Percentiles rank a stretch among this genome's conserved stretches.
Evolutionary conservation across 306 rosid genomes (phyloP).

Genomic region (Medicago arabica): DNA sequence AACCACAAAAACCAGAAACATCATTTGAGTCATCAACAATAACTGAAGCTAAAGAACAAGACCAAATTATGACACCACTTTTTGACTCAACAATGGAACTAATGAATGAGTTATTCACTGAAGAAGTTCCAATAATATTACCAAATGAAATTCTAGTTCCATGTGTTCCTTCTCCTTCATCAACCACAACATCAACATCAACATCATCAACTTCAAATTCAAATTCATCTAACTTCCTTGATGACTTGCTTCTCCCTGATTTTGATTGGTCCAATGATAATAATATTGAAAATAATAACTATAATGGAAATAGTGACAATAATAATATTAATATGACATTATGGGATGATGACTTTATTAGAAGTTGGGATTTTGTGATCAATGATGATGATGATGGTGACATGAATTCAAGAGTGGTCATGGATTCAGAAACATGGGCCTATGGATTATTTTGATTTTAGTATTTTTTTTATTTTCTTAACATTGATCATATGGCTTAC

Average conservation of each 20-base stretch:
- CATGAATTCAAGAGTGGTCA: slow-evolving; percentile 51
- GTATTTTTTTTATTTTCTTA: background rate
- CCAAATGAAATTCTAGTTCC: slow-evolving; percentile 51
- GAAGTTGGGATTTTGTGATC: slow-evolving; percentile 57
- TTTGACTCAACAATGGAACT: slow-evolving; percentile 53
- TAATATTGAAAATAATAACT: slow-evolving; percentile 29
- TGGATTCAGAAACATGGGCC: slow-evolving; percentile 64
- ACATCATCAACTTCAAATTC: slow-evolving; percentile 43
- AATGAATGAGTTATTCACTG: slow-evolving; percentile 58
- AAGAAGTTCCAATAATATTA: slow-evolving; percentile 68
- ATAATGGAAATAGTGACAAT: background rate
- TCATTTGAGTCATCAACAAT: slow-evolving; percentile 50
- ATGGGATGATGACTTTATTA: slow-evolving; percentile 72
- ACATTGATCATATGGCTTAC: slow-evolving; percentile 27
- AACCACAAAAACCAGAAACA: slow-evolving; percentile 47
- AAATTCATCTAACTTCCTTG: slow-evolving; percentile 53
- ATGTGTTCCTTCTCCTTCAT: slow-evolving; percentile 47
- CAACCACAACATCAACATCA: slow-evolving; percentile 44
- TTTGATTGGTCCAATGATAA: slow-evolving; percentile 58
- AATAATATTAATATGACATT: slow-evolving; percentile 33
- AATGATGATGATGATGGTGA: slow-evolving; percentile 46
- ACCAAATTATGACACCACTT: slow-evolving; percentile 40
- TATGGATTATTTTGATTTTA: slow-evolving; percentile 50
- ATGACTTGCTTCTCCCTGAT: slow-evolving; percentile 63
- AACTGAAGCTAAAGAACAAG: slow-evolving; percentile 49